Evolutionary conservation across 2,329 filamentous ascomycete genomes (phyloP), one percentile per base, ranked within the genome.

Genomic region (Sclerotinia spermophila): DNA sequence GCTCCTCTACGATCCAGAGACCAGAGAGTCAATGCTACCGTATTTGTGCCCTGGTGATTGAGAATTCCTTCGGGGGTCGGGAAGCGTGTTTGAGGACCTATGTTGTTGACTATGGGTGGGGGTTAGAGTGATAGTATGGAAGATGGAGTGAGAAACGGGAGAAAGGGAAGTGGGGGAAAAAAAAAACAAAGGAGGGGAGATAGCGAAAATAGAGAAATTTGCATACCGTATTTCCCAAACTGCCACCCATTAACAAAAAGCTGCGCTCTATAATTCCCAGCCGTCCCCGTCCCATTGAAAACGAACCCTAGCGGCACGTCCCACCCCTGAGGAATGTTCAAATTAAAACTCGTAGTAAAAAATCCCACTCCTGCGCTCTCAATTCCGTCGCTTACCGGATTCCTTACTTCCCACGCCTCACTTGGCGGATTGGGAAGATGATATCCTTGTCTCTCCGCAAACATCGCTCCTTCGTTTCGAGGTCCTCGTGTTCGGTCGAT

Each of bases 171-270:
- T 13, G 27, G 21, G 19, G 21, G n/a, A 17, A 61, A 8, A 15
- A 2, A n/a, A 19, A 6, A 24, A 44, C 15, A 58, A 2, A 17
- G 17, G 3, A 61, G 3, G 17, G 30, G 27, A 64, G 8, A 33
- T 4, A 60, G 8, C 15, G 13, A 5, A 19, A 21, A 21, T 11
- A 21, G 24, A 27, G n/a, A 1, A 53, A 53, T 5, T n/a, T 7
- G 35, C 42, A 7, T 64, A 30, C 87, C 73, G 72, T 86, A 89
- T 77, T 89, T 89, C 5, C 87, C 88, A 73, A 89, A 93, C 79
- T 94, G 91, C 79, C 89, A 94, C 1, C 92, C 92, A 75, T 94
- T 94, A 56, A 94, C 88, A 75, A 86, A 94, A 15, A 94, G 80
- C 75, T 90, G 85, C 1, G 84, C 87, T 30, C 91, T 83, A 73